These are phyloP conservation scores for Lagerstroemia speciosa DNA, from an alignment of 345 rosid species.

Conservation along the genomic window DNA sequence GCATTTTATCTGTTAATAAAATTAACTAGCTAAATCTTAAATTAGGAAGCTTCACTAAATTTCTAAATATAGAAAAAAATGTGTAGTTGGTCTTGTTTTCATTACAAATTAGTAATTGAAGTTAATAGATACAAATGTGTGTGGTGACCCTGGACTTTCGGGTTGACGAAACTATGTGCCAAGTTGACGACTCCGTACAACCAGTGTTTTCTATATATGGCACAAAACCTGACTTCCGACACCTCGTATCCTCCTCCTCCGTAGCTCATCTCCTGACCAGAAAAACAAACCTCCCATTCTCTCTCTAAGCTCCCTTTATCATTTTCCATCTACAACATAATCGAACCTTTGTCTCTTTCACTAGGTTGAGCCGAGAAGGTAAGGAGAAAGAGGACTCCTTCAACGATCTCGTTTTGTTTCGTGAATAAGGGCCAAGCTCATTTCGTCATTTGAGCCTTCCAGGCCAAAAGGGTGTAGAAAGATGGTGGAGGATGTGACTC, in stretches of 20 bases:
- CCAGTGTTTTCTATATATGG: background rate
- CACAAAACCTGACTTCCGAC: background rate
- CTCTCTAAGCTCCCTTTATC: background rate
- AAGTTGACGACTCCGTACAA: background rate
- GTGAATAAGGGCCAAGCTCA: background rate
- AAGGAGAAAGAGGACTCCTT: background rate
- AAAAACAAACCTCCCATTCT: background rate
- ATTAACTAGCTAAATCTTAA: too few species aligned
- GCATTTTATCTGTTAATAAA: too few species aligned
- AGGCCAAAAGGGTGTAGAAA: background rate
- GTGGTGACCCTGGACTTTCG: background rate
- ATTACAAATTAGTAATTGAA: background rate
- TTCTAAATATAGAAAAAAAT: too few species aligned
- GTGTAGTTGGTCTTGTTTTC: background rate
- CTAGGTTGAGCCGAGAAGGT: background rate
- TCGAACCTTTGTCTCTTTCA: background rate
- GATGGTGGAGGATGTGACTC: slow-evolving; percentile 3
- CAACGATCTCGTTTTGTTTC: background rate
- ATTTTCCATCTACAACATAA: background rate
- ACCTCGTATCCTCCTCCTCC: slow-evolving; percentile 3
- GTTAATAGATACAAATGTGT: background rate
- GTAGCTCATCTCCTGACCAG: background rate
- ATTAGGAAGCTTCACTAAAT: too few species aligned
- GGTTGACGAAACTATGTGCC: slow-evolving; percentile 3
- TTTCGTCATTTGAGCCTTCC: background rate